Evolutionary conservation across 495 filamentous ascomycete genomes (phyloP).

Genomic region (Aspergillus asperescens): DNA sequence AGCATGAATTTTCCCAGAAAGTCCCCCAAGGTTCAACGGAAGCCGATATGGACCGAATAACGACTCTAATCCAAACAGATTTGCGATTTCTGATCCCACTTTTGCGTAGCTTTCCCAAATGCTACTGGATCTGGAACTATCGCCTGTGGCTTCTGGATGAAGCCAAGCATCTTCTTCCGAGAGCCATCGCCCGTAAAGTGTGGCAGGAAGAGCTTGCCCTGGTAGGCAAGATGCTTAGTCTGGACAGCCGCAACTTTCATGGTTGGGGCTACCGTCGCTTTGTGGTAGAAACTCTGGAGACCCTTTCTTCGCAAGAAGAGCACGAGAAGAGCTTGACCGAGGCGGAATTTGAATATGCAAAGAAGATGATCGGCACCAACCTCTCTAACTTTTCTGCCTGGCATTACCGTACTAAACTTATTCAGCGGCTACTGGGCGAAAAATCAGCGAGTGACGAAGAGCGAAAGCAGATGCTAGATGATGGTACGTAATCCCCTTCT

Average conservation of each 20-base stretch:
- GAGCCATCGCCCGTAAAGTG: conserved; percentile 49
- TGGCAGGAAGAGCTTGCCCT: conserved; percentile 82
- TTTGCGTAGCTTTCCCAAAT: conserved; percentile 82
- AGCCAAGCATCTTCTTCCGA: conserved; percentile 56
- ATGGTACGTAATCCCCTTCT: conserved; percentile 45
- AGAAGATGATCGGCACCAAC: conserved; percentile 72
- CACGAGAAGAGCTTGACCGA: conserved; percentile 56
- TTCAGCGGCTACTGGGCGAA: conserved; percentile 67
- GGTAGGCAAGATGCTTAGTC: conserved; percentile 75
- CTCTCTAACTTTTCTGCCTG: conserved; percentile 96
- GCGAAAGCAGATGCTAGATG: conserved; percentile 64
- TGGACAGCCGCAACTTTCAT: conserved; percentile 91
- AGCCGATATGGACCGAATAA: conserved; percentile 20
- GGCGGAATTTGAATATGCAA: conserved; percentile 83
- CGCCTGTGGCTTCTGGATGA: conserved; percentile 80
- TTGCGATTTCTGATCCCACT: conserved; percentile 77
- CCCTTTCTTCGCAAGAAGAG: conserved; percentile 40
- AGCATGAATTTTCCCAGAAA: conserved; percentile 38
- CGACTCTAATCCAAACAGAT: conserved; percentile 60
- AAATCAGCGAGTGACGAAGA: conserved; percentile 55
- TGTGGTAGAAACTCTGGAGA: conserved; percentile 66
- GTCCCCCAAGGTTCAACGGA: conserved; percentile 17
- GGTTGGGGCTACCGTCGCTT: conserved; percentile 89
- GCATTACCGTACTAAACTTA: conserved; percentile 83
- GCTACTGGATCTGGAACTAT: conserved; percentile 99